Evolutionary conservation across 805 yeast genomes (phyloP), one percentile per base, ranked within the genome.

Genomic region (Candida orba): DNA sequence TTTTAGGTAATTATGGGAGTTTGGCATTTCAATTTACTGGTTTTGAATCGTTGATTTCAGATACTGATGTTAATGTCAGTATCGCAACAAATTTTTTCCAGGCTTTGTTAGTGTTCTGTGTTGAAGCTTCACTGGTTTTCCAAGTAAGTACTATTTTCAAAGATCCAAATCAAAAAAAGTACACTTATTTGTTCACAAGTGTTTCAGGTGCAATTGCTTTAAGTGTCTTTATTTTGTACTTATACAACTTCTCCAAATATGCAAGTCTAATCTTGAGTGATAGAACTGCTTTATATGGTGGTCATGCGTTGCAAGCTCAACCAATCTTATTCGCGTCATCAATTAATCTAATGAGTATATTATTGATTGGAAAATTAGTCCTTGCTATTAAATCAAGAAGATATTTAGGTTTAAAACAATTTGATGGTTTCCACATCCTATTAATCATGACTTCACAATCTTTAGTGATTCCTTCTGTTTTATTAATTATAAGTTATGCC

Each of bases 401-500:
- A 42, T 75, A 67, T 48, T 60, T 90, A 40, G 99, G 99, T 0
- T 67, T 88, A 46, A 78, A 73, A 56, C 95, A 87, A 58, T 87
- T 90, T 56, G 90, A 83, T 49, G 79, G 85, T 23, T 77, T 85
- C 59, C 96, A 88, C 59, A 78, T 89, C 31, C 64, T 93, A 37
- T 64, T 87, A 46, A 82, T 90, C 43, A 86, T 86, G 91, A 68
- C 87, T 0, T 64, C 78, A 13, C 98, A 93, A 62, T 80, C 95
- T 0, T 75, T 90, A 72, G 60, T 89, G 9, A 65, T 87, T 17
- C 97, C 98, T 3, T 76, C 93, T 0, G 62, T 81, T 10, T 53
- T 91, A 40, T 75, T 83, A 29, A 70, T 88, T 37, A 56, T 80
- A 30, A 75, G 81, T 20, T 75, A 73, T 43, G 65, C 72, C 3